These are phyloP conservation scores for Penicillium occitanis DNA, from an alignment of 2,329 filamentous ascomycete species.

Conservation along the genomic window DNA sequence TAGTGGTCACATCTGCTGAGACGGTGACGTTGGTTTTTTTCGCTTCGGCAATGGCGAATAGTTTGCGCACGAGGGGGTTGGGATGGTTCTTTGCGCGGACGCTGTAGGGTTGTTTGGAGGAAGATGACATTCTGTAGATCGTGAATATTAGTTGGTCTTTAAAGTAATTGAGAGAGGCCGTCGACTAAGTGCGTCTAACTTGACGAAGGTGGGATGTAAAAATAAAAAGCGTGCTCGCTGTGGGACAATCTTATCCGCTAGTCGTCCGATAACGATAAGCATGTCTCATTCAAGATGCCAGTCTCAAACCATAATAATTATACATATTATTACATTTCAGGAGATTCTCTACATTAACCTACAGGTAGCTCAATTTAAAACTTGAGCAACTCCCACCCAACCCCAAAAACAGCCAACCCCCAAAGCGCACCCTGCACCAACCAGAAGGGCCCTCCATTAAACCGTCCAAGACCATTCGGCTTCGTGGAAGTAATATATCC, in stretches of 20 bases:
- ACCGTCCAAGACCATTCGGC: constrained; percentile 40
- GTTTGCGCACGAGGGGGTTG: constrained; percentile 44
- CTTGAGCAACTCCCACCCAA: constrained; percentile 33
- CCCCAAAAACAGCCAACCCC: constrained; percentile 41
- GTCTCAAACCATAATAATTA: neutral
- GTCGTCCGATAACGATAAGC: constrained; percentile 7
- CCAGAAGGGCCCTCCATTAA: constrained; percentile 40
- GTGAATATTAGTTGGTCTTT: neutral
- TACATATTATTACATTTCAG: neutral
- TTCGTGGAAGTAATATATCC: constrained; percentile 47
- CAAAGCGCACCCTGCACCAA: constrained; percentile 43
- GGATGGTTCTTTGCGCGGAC: constrained; percentile 43
- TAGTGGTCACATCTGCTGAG: constrained; percentile 51
- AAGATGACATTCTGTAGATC: constrained; percentile 42
- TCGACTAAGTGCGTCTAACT: neutral
- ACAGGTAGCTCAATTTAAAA: constrained; percentile 18
- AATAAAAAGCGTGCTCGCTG: neutral
- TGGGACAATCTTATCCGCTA: neutral
- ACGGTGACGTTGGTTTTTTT: constrained; percentile 52
- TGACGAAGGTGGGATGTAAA: neutral
- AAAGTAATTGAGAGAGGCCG: neutral
- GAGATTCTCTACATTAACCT: neutral
- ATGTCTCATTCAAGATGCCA: no score
- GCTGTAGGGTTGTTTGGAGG: constrained; percentile 42
- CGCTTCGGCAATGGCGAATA: constrained; percentile 48